phyloP scores from a whole-genome alignment of 805 yeast species.

The Nakazawaea wickerhamii region DNA sequence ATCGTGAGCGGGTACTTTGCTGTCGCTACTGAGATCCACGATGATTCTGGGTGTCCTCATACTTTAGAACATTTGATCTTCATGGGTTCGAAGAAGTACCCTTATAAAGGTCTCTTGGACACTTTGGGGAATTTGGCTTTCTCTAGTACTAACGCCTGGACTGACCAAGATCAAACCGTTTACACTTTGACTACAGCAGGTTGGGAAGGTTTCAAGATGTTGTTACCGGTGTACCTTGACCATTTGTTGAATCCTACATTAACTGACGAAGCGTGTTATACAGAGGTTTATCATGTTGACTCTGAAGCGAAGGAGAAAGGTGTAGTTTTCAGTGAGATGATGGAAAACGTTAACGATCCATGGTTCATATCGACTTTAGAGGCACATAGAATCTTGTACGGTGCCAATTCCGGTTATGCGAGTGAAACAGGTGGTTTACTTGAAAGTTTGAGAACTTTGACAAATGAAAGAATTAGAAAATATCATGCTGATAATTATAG shows the following conservation, averaged over 20 bases:
- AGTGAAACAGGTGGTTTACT: conserved; percentile 93
- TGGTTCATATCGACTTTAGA: conserved; percentile 60
- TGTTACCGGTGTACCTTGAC: conserved; percentile 86
- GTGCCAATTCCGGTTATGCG: conserved; percentile 69
- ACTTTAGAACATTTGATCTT: conserved; percentile 91
- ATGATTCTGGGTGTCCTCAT: conserved; percentile 92
- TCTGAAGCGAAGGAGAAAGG: conserved; percentile 90
- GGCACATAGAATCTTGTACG: conserved; percentile 52
- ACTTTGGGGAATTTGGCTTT: conserved; percentile 78
- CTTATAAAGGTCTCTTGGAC: conserved; percentile 88
- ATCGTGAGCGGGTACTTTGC: conserved; percentile 92
- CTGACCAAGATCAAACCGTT: conserved; percentile 92
- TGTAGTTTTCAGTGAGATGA: conserved; percentile 97
- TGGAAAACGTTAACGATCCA: conserved; percentile 77
- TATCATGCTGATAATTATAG: conserved; percentile 72
- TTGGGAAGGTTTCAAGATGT: conserved; percentile 84
- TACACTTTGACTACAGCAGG: conserved; percentile 91
- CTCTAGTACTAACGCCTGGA: conserved; percentile 94
- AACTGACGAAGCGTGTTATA: conserved; percentile 83
- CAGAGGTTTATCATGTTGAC: conserved; percentile 94
- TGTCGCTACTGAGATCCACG: conserved; percentile 85
- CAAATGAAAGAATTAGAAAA: conserved; percentile 66
- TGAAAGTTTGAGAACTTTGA: conserved; percentile 64
- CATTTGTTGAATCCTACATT: conserved; percentile 81
- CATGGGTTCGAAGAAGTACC: conserved; percentile 87